phyloP scores from a whole-genome alignment of 306 rosid genomes.

The Pyrus bretschneideri region DNA sequence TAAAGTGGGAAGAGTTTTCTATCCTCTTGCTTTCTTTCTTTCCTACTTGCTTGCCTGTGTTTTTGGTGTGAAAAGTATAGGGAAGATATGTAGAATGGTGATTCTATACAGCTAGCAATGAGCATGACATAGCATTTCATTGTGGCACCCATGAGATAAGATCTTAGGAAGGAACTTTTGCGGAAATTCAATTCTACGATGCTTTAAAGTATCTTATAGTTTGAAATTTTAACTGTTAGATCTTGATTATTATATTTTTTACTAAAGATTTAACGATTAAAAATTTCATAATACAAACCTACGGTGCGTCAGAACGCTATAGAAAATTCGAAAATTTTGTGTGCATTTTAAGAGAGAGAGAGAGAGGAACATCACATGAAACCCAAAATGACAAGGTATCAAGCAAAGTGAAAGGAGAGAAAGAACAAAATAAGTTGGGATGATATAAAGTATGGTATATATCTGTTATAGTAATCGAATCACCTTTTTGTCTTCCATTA shows the following conservation, averaged over 20 bases:
- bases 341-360: not conserved
- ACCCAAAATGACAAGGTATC: conserved; percentile 5
- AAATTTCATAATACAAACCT: no score
- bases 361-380: not conserved
- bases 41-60: not conserved
- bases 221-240: not conserved
- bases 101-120: not conserved
- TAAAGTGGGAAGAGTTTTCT: not conserved
- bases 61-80: not conserved
- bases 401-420: conserved; percentile 9
- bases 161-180: not conserved
- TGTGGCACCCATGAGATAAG: not conserved
- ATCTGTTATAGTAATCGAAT: not conserved
- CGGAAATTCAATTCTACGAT: no score
- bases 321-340: not conserved
- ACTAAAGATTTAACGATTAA: no score
- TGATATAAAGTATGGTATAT: not conserved
- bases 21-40: not conserved
- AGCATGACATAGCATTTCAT: not conserved
- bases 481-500: conserved; percentile 1
- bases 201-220: not conserved
- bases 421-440: conserved; percentile 8
- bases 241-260: no score
- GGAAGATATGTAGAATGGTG: not conserved
- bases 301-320: no score